Evolutionary conservation across 2,329 filamentous ascomycete genomes (phyloP).

Genomic region (Mollisiaceae sp.): DNA sequence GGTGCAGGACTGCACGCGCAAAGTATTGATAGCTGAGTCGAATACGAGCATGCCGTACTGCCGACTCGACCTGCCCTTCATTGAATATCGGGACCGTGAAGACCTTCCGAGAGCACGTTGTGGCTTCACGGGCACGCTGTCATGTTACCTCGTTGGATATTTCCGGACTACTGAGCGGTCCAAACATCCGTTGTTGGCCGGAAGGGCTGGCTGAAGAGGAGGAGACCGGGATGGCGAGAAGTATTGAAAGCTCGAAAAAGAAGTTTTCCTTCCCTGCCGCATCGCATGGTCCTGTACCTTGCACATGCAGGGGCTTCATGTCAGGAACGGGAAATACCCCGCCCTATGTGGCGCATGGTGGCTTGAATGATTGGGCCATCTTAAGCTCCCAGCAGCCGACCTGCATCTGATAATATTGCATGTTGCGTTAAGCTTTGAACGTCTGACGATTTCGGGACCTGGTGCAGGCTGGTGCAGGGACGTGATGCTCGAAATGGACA

Average conservation of each 20-base stretch:
- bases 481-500: no score
- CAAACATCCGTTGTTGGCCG: background rate
- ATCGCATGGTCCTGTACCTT: background rate
- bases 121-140: background rate
- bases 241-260: background rate
- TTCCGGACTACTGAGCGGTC: background rate
- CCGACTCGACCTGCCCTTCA: background rate
- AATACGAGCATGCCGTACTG: background rate
- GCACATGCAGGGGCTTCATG: background rate
- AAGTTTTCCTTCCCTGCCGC: background rate
- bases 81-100: background rate
- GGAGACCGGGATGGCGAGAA: background rate
- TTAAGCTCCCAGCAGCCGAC: background rate
- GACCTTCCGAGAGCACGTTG: background rate
- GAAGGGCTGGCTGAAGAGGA: background rate
- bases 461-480: no score
- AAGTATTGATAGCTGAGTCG: background rate
- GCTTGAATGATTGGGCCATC: background rate
- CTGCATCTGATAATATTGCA: background rate
- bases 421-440: background rate
- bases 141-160: background rate
- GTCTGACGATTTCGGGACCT: no score
- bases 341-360: background rate
- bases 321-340: slow-evolving; percentile 4
- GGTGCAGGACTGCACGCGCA: background rate